A percentile compares a stretch with the other conserved stretches of the same genome.
phyloP scores from a whole-genome alignment of 2,329 filamentous ascomycete genomes.

The Ceratocystis destructans region DNA sequence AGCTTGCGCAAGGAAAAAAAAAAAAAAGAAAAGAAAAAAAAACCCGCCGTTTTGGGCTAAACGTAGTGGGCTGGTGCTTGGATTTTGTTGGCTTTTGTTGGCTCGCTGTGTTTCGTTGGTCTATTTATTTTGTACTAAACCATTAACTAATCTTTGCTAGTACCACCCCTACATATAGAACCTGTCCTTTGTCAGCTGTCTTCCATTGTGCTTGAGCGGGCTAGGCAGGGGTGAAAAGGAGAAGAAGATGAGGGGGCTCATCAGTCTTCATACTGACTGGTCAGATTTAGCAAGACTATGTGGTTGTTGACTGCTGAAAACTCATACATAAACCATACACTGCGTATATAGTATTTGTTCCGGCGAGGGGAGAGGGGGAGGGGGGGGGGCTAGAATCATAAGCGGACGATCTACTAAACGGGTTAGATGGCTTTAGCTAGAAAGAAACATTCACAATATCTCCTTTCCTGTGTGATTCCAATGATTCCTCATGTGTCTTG shows the following conservation, averaged over 20 bases:
- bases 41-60: too few species aligned
- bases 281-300: not conserved
- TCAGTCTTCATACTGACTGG: not conserved
- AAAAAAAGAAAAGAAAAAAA: too few species aligned
- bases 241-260: not conserved
- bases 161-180: not conserved
- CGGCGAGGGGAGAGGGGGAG: too few species aligned
- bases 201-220: not conserved
- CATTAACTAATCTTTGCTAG: not conserved
- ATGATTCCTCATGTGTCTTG: too few species aligned
- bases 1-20: too few species aligned
- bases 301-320: not conserved
- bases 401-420: too few species aligned
- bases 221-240: not conserved
- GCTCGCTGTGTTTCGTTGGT: not conserved
- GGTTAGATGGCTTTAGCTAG: too few species aligned
- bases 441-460: too few species aligned
- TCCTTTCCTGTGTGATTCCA: too few species aligned
- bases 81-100: not conserved
- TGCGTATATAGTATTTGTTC: not conserved
- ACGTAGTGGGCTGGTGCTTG: not conserved
- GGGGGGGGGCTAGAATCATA: too few species aligned
- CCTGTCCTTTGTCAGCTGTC: not conserved
- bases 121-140: not conserved
- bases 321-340: conserved; percentile 2